Evolutionary conservation across 352 stramenopile genomes (phyloP).

Genomic region (Aphanomyces astaci): DNA sequence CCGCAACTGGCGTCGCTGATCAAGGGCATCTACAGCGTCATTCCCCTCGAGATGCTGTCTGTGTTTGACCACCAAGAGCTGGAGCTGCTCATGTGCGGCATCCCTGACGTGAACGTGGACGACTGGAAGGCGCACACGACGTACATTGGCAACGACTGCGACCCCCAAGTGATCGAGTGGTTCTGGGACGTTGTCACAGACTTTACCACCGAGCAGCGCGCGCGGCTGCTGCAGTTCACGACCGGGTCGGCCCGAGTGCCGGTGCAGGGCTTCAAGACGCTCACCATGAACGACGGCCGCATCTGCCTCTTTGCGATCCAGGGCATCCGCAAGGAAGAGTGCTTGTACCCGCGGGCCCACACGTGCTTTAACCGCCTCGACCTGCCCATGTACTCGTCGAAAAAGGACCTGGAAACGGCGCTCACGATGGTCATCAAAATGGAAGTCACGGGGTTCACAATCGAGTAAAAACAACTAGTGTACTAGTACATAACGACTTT

Average conservation of each 20-base stretch:
- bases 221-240: constrained; percentile 95
- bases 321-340: constrained; percentile 70
- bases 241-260: constrained; percentile 94
- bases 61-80: constrained; percentile 97
- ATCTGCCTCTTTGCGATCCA: constrained; percentile 84
- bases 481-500: too few relatives aligned
- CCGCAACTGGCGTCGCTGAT: constrained; percentile 90
- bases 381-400: constrained; percentile 63
- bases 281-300: constrained; percentile 83
- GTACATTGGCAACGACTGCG: constrained; percentile 76
- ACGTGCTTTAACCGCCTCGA: constrained; percentile 84
- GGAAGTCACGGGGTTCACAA: constrained; percentile 20
- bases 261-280: constrained; percentile 78
- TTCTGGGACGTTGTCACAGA: constrained; percentile 96
- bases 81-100: constrained; percentile 96
- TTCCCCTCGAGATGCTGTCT: constrained; percentile 88
- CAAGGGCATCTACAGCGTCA: constrained; percentile 95
- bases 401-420: constrained; percentile 78
- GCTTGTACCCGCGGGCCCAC: constrained; percentile 72
- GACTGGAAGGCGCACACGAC: constrained; percentile 97
- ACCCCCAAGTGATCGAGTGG: constrained; percentile 90
- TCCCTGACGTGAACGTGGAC: constrained; percentile 95
- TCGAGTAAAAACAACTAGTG: too few relatives aligned
- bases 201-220: constrained; percentile 92
- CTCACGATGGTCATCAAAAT: constrained; percentile 22